Evolutionary conservation across 257 asterid species (phyloP), one percentile per base, ranked within the genome.

Genomic region (Solanum arcanum): DNA sequence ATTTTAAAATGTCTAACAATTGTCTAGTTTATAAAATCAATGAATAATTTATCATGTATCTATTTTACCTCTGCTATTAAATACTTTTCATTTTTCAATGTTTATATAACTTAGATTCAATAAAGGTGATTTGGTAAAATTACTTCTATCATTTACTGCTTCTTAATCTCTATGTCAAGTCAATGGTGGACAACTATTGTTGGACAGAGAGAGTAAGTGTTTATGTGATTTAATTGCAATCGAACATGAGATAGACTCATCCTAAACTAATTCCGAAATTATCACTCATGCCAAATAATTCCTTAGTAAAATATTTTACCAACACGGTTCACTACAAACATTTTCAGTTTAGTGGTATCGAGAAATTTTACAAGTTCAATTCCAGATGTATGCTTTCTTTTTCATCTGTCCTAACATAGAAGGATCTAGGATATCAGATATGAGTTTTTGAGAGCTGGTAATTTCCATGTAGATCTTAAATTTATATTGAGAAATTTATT

Each of bases 391-490:
- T 14, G 14, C 39, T 14, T 68, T 68, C 21, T 68, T 7, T 13
- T 68, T 68, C 75, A 68, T 29, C 9, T 27, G 4, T 68, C 21
- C 39, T 68, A 12, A 25, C 35, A 12, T n/a, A 18, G 4, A 27
- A 11, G 72, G 4, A 64, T 64, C 33, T 64, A 64, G 16, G 33
- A 27, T n/a, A 64, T 25, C 18, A 1, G 1, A 12, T 25, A 64
- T 9, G 4, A n/a, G 33, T n/a, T n/a, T 25, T 1, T 12, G 9
- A 1, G 15, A 62, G n/a, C 11, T 3, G 1, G 0, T 64, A 64
- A 64, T 12, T 62, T 49, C 6, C 5, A 18, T 5, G 16, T n/a
- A n/a, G 15, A 64, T n/a, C 9, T 25, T n/a, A 64, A 1, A 56
- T 56, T 18, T 18, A 56, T 56, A 56, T 56, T 18, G 64, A 56